Base-by-base conservation (phyloP, 176 grass and related monocot species). In the Themeda triandra region DNA sequence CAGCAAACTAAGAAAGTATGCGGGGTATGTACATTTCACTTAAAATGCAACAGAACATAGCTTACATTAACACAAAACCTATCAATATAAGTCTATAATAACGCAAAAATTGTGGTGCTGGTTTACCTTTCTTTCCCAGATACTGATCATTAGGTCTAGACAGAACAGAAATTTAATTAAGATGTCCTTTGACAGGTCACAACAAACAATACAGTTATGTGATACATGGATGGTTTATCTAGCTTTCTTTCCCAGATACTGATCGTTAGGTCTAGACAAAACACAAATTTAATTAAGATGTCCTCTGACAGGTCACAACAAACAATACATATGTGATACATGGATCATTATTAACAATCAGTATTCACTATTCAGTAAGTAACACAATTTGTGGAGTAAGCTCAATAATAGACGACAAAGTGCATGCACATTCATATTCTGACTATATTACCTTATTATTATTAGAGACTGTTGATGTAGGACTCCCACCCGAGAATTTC, bases 391-490 rank as follows among this genome's bases (percentile, higher is more conserved):
- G 11, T 40, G 17, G 13, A 66, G 56, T 29, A 33, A 68, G 80
- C 69, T 39, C 53, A 86, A 75, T 21, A 77, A 69, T 30, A 82
- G 37, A 39, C 71, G 67, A 84, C 63, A 70, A 85, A 77, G 23
- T 8, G 21, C 51, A 67, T 37, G 23, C 7, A 59, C 29, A 82
- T 94, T 88, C 31, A 77, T 74, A 49, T 77, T 86, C 54, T 71
- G 56, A 17, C 39, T 42, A 54, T 80, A 69, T n/a, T n/a, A n/a
- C 77, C 85, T 85, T 90, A 78, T 64, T 88, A 86, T 36, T 59
- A 46, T 73, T 84, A 58, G 69, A 85, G 66, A 62, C 25, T 21
- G 73, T 76, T 15, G 88, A 91, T 36, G 76, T 73, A 77, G 49
- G 71, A 84, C 65, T 86, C 36, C 82, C 82, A 31, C 60, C 71